phyloP scores from a whole-genome alignment of 306 rosid species.

The Fragaria nilgerrensis region DNA sequence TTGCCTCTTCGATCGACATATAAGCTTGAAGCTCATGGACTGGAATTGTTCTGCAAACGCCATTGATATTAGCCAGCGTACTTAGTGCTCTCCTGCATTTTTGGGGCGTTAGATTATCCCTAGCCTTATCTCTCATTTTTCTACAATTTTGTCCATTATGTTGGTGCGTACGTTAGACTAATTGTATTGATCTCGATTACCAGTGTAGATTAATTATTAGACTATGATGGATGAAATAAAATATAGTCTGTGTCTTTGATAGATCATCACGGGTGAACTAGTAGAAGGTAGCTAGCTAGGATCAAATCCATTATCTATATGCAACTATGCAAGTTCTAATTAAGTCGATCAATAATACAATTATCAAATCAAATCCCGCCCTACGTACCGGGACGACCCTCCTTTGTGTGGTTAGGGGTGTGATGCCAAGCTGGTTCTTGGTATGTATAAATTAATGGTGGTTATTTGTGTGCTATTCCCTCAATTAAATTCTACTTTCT shows the following conservation, averaged over 20 bases:
- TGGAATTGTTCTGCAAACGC: not conserved
- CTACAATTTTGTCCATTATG: no score
- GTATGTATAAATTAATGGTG: not conserved
- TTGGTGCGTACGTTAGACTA: no score
- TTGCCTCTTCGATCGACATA: not conserved
- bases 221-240: no score
- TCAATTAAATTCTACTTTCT: not conserved
- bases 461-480: conserved; percentile 1
- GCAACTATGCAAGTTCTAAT: no score
- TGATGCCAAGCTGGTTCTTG: conserved; percentile 24
- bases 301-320: not conserved
- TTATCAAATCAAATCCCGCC: not conserved
- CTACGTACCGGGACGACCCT: not conserved
- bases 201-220: no score
- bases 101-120: no score
- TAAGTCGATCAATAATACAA: not conserved
- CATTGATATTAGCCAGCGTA: no score
- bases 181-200: no score
- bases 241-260: no score
- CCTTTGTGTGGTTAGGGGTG: conserved; percentile 1
- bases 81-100: no score
- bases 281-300: not conserved
- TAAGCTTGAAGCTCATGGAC: not conserved
- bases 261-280: not conserved
- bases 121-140: no score